Conservation (phyloP, 148 eudicot species). For the Rhododendron kiyosumense region DNA sequence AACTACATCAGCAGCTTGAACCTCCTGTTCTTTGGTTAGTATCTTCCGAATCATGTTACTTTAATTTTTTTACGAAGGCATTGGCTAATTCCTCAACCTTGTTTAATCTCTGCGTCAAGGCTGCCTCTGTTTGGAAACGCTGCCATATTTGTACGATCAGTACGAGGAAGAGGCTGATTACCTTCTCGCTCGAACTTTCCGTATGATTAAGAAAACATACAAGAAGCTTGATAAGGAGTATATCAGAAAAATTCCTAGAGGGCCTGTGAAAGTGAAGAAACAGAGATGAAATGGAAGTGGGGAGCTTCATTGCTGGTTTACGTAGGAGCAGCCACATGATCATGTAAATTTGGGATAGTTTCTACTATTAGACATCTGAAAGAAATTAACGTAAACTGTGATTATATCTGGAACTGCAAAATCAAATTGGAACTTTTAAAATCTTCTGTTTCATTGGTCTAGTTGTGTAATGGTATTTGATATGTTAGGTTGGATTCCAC, state of each 20-base stretch:
- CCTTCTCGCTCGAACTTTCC: constrained; percentile 17
- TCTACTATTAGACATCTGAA: background rate
- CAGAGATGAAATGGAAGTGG: background rate
- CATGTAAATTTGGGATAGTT: background rate
- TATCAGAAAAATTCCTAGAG: constrained; percentile 46
- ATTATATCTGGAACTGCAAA: background rate
- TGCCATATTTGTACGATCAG: constrained; percentile 52
- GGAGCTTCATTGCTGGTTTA: background rate
- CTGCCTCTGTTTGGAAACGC: constrained; percentile 34
- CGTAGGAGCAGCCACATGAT: background rate
- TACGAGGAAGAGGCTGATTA: constrained; percentile 52
- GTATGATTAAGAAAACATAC: constrained; percentile 27
- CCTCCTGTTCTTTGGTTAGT: constrained; percentile 54
- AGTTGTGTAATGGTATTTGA: background rate
- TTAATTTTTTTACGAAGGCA: background rate
- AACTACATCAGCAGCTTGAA: constrained; percentile 47
- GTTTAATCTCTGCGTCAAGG: constrained; percentile 13
- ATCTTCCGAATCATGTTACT: background rate
- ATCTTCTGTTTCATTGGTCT: background rate
- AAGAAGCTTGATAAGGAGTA: constrained; percentile 34
- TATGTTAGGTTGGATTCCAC: too few relatives aligned
- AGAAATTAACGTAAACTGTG: background rate
- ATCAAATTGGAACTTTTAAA: background rate
- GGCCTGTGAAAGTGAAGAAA: constrained; percentile 29
- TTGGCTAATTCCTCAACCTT: background rate